Percentiles rank a stretch among this genome's conserved stretches.
Conservation (phyloP, 1,284 basidiomycete genomes). For the Laetiporus sulphureus region DNA sequence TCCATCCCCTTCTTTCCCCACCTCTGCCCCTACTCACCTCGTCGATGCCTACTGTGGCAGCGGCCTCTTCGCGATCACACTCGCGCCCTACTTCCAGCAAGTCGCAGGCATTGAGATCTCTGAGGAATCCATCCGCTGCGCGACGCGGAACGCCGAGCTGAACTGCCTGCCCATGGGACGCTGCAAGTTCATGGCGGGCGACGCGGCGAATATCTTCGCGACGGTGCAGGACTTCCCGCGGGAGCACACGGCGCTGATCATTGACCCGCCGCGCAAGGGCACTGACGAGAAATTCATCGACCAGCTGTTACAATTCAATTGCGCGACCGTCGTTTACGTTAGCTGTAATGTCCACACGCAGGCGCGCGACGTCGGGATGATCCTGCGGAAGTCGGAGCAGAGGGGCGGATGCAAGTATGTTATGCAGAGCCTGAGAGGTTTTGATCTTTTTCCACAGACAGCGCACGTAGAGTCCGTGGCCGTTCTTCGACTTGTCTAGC, state of each 20-base stretch:
- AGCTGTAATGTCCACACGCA: conserved; percentile 93
- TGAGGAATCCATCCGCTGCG: conserved; percentile 70
- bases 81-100: conserved; percentile 70
- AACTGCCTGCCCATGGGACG: conserved; percentile 53
- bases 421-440: conserved; percentile 77
- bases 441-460: conserved; percentile 94
- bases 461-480: conserved; percentile 84
- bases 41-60: conserved; percentile 92
- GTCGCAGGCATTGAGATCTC: conserved; percentile 92
- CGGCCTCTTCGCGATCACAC: conserved; percentile 88
- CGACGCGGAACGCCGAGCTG: conserved; percentile 73
- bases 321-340: conserved; percentile 79
- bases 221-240: conserved; percentile 64
- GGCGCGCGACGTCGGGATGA: conserved; percentile 75
- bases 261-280: conserved; percentile 90
- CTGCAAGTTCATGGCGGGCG: conserved; percentile 59
- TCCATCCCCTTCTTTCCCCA: background rate
- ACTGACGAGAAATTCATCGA: conserved; percentile 79
- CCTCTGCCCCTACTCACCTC: conserved; percentile 53
- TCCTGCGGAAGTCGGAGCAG: conserved; percentile 44
- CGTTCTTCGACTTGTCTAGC: conserved; percentile 47
- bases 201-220: conserved; percentile 64
- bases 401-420: conserved; percentile 46
- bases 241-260: conserved; percentile 62
- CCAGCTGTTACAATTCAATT: conserved; percentile 71